Percentiles rank a stretch among this genome's conserved stretches.
Evolutionary conservation across 2,329 filamentous ascomycete genomes (phyloP).

Genomic region (Beauveria australis): DNA sequence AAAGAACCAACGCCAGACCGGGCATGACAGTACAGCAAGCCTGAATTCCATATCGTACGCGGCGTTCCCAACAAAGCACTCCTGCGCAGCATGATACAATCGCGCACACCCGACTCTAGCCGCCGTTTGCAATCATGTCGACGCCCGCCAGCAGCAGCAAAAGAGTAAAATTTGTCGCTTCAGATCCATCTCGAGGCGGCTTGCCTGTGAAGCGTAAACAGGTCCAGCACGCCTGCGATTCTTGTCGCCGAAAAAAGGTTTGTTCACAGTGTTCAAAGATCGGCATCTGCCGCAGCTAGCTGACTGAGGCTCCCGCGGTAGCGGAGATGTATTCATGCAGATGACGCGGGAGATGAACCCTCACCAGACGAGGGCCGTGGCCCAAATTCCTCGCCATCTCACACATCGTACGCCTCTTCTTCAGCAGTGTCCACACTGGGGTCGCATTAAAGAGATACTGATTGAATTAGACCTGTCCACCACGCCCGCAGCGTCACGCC

Average conservation of each 20-base stretch:
- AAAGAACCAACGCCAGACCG: background rate
- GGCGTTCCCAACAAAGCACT: background rate
- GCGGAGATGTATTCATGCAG: slow-evolving; percentile 38
- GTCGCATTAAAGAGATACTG: background rate
- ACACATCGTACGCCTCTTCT: slow-evolving; percentile 20
- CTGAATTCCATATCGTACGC: background rate
- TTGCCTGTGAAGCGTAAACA: slow-evolving; percentile 52
- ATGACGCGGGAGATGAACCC: slow-evolving; percentile 24
- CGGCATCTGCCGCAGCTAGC: background rate
- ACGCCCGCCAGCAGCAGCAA: slow-evolving; percentile 10
- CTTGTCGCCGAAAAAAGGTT: slow-evolving; percentile 49
- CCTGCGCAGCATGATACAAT: background rate
- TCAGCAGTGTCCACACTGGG: background rate
- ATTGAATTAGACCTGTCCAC: background rate
- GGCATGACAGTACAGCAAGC: background rate
- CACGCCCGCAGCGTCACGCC: slow-evolving; percentile 6
- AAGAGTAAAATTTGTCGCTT: slow-evolving; percentile 48
- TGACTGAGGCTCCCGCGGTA: slow-evolving; percentile 13
- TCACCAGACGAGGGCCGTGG: slow-evolving; percentile 19
- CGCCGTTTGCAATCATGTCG: slow-evolving; percentile 1
- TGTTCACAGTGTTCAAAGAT: background rate
- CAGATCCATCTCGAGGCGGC: slow-evolving; percentile 40
- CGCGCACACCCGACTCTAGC: background rate
- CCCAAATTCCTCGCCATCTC: slow-evolving; percentile 21
- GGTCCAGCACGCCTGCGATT: slow-evolving; percentile 47